Evolutionary conservation across 768 basidiomycete genomes (phyloP), one percentile per base, ranked within the genome.

Genomic region (Chalciporus chontae): DNA sequence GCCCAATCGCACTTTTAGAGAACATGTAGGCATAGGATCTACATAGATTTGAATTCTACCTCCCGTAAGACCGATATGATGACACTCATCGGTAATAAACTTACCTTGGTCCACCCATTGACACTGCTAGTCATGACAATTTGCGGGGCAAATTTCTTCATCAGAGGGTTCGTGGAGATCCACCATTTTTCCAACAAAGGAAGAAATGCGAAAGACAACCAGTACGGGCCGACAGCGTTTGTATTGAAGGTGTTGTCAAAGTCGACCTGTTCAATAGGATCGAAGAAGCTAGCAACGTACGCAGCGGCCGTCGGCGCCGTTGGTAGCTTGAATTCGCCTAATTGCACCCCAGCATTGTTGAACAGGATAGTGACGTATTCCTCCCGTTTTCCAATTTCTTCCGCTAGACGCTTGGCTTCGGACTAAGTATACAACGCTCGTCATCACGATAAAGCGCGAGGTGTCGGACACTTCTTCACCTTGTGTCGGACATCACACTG

Each of bases 121-220:
- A 77, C 76, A 43, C 74, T 75, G 43, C 71, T 73, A 1, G 76
- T 78, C 72, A 77, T 76, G 27, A 79, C 61, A 24, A 79, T 62
- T 58, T 77, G 75, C 2, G 76, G 75, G 8, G 69, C 73, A 51
- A 77, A 77, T 45, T 65, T 69, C 46, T 61, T 62, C 8, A 61
- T 64, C 17, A 52, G 61, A 23, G 57, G 60, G 40, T 56, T 62
- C 1, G 62, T 56, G 3, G 57, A 56, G 34, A 61, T 60, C 57
- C 74, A 74, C 73, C 76, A 74, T 46, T 72, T 73, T 54, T 76
- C 75, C 5, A 80, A 66, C 0, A 81, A 64, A 6, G 77, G 78
- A 3, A 81, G 66, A 65, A 79, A 78, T n/a, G 79, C 78, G 54
- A 79, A 76, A 0, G 78, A 74, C 17, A 79, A 66, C 75, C 79